Conservation (phyloP, 2,329 filamentous ascomycete species). For the Arthrobotrys pseudoclavata region DNA sequence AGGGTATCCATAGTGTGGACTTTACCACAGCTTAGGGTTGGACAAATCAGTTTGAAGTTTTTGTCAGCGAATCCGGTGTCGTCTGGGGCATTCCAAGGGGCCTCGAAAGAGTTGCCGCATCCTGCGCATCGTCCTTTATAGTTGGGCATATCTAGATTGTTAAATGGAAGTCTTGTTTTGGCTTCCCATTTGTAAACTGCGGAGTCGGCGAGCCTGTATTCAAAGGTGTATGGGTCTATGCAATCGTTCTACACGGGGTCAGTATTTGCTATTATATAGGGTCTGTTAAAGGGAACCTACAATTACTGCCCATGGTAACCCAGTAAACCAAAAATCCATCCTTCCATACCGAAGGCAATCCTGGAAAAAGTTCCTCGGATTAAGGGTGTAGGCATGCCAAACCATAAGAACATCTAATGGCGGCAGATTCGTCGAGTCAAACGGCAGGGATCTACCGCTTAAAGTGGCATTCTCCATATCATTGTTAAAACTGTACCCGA, state of each 20-base stretch:
- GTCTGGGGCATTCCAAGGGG: slow-evolving; percentile 64
- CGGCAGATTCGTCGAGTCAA: slow-evolving; percentile 42
- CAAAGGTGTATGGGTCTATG: slow-evolving; percentile 60
- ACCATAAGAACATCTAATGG: slow-evolving; percentile 79
- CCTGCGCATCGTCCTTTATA: slow-evolving; percentile 44
- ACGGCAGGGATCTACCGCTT: slow-evolving; percentile 33
- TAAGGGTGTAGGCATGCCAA: slow-evolving; percentile 83
- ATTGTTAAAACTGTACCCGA: slow-evolving; percentile 36
- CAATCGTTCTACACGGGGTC: slow-evolving; percentile 69
- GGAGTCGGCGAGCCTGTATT: slow-evolving; percentile 60
- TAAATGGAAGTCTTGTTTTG: slow-evolving; percentile 39
- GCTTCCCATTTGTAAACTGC: slow-evolving; percentile 56
- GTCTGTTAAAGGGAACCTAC: slow-evolving; percentile 67
- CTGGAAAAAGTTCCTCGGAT: slow-evolving; percentile 80
- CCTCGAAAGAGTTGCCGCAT: slow-evolving; percentile 60
- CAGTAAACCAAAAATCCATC: slow-evolving; percentile 73
- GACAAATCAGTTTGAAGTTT: slow-evolving; percentile 71
- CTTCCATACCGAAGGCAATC: slow-evolving; percentile 75
- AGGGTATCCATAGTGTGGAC: slow-evolving; percentile 73
- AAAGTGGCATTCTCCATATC: slow-evolving; percentile 45
- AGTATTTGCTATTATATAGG: slow-evolving; percentile 67
- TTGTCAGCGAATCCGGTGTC: slow-evolving; percentile 75
- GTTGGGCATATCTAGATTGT: slow-evolving; percentile 43
- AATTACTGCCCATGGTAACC: slow-evolving; percentile 76
- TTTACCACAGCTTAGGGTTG: slow-evolving; percentile 67